Conservation (phyloP, 2,329 filamentous ascomycete species). For the Colletotrichum trifolii region DNA sequence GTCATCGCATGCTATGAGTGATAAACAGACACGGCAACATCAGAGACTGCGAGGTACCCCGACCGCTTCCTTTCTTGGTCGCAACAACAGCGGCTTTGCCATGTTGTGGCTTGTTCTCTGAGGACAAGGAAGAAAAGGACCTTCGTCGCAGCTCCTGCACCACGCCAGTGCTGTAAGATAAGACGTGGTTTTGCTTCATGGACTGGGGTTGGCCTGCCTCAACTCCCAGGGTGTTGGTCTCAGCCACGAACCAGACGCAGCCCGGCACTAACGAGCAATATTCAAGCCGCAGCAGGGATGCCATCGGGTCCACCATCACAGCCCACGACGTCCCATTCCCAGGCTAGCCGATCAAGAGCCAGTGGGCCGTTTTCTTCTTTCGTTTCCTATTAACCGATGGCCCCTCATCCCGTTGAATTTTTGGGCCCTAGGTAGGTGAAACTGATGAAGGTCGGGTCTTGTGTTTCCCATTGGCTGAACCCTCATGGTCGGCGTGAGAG, state of each 20-base stretch:
- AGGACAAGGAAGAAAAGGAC: background rate
- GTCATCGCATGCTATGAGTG: background rate
- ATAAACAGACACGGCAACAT: background rate
- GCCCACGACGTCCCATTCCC: slow-evolving; percentile 16
- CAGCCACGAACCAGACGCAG: slow-evolving; percentile 24
- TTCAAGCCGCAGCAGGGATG: slow-evolving; percentile 31
- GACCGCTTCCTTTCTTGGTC: no score
- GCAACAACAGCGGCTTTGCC: background rate
- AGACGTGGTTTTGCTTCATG: background rate
- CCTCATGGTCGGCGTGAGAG: slow-evolving; percentile 5
- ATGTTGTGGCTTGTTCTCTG: background rate
- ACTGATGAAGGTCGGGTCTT: no score
- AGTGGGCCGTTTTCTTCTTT: background rate
- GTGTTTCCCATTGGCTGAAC: slow-evolving; percentile 1
- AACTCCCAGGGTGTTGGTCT: slow-evolving; percentile 27
- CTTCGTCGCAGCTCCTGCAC: slow-evolving; percentile 13
- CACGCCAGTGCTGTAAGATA: background rate
- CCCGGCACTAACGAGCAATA: slow-evolving; percentile 7
- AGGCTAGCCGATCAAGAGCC: background rate
- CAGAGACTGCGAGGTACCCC: no score
- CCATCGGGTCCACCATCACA: slow-evolving; percentile 7
- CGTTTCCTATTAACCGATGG: background rate
- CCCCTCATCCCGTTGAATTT: slow-evolving; percentile 13
- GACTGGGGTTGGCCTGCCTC: slow-evolving; percentile 16
- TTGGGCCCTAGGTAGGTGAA: no score